Percentiles rank a stretch among this genome's conserved stretches.
These are phyloP conservation scores for Debaryomyces udenii DNA, from an alignment of 1,139 yeast species.

Conservation along the genomic window DNA sequence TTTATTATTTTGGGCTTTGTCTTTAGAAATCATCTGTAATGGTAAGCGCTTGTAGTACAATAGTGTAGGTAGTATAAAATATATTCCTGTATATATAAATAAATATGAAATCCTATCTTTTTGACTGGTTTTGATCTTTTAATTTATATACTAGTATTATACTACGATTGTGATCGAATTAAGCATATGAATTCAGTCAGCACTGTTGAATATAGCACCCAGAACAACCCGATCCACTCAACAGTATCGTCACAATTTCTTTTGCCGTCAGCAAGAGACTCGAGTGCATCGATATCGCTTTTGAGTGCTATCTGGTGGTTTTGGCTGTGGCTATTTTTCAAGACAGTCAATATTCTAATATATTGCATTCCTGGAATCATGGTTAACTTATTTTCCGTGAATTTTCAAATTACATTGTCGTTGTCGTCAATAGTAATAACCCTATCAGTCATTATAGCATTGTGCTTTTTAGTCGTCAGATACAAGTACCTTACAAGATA, in stretches of 20 bases:
- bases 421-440: constrained; percentile 34
- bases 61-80: background rate
- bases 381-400: constrained; percentile 29
- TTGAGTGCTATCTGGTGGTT: constrained; percentile 19
- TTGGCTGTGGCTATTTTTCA: constrained; percentile 24
- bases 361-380: constrained; percentile 27
- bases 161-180: background rate
- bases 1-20: background rate
- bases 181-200: constrained; percentile 3
- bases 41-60: background rate
- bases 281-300: constrained; percentile 15
- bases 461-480: constrained; percentile 37
- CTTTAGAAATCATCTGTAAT: no score
- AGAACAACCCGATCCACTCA: background rate
- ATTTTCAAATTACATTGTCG: constrained; percentile 38
- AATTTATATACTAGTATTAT: no score
- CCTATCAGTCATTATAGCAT: constrained; percentile 21
- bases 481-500: constrained; percentile 44
- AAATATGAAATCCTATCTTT: no score
- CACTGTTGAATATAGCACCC: background rate
- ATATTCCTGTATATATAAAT: background rate
- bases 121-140: no score
- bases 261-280: constrained; percentile 10
- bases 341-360: constrained; percentile 21
- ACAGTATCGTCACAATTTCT: constrained; percentile 1